Base-by-base conservation (phyloP, 768 basidiomycete species). In the Russula compacta region DNA sequence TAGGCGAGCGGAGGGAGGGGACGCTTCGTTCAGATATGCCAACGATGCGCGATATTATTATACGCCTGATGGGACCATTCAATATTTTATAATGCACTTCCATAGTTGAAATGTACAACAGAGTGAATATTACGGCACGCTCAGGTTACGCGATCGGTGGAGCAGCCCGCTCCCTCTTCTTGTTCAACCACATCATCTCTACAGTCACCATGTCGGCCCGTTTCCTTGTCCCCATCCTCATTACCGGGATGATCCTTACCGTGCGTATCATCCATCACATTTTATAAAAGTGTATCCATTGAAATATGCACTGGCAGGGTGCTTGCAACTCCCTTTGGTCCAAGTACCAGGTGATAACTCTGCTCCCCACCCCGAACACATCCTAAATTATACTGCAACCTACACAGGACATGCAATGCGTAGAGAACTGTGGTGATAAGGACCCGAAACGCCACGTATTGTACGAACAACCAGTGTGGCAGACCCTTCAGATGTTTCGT, bases 401-500 rank as follows among this genome's bases (percentile, higher is more conserved):
- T 54, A 21, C 48, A 46, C 60, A 89, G 86, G 95, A 98, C 72
- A 95, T 97, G 91, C 92, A 97, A 84, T 98, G 95, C 70, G 95
- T 98, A 47, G 92, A 92, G 79, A 89, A 95, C 73, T 98, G 95
- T 72, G 71, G 72, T 50, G 80, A 85, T 65, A 81, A 81, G 40
- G 76, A 90, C 72, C 81, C 85, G 2, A 63, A 69, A 3, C 76
- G 77, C 39, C 83, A 81, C 57, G 79, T 93, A 52, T 80, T 91
- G 35, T 98, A 89, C 71, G 94, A 98, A 69, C 95, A 98, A 72
- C 94, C 93, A 5, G 92, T 95, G 29, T 89, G 92, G 89, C 91
- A 93, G 73, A 91, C 84, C 14, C 79, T 92, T 43, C 89, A 91
- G 73, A 93, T 92, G 89, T 92, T 91, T 74, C 78, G 88, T 90